phyloP scores from a whole-genome alignment of 1,139 yeast species.

The Zygosaccharomyces sapae region DNA sequence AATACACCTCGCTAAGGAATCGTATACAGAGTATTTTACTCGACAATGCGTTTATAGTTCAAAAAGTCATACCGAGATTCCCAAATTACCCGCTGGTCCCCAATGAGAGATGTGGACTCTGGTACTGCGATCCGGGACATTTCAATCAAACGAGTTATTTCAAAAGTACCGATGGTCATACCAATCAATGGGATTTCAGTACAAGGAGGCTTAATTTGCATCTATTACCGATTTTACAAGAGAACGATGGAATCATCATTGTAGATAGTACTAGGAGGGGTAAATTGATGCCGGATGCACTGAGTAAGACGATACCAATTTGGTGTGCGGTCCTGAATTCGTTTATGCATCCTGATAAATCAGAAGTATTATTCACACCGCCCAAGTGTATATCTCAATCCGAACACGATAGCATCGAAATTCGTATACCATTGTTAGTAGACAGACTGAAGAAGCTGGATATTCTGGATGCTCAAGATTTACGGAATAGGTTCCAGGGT shows the following conservation, averaged over 20 bases:
- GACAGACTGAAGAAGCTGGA: slow-evolving; percentile 42
- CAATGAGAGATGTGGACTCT: slow-evolving; percentile 82
- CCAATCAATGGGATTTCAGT: slow-evolving; percentile 73
- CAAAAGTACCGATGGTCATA: slow-evolving; percentile 90
- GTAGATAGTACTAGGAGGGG: slow-evolving; percentile 86
- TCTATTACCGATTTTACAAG: slow-evolving; percentile 47
- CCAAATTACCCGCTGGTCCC: slow-evolving; percentile 49
- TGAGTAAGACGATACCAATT: slow-evolving; percentile 80
- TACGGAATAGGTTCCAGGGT: slow-evolving; percentile 36
- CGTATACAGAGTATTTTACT: slow-evolving; percentile 65
- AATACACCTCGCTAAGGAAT: slow-evolving; percentile 54
- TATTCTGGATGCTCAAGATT: slow-evolving; percentile 37
- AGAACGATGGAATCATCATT: slow-evolving; percentile 49
- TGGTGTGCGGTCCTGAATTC: slow-evolving; percentile 83
- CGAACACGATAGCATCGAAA: slow-evolving; percentile 53
- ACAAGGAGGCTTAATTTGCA: slow-evolving; percentile 70
- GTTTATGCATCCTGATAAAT: slow-evolving; percentile 36
- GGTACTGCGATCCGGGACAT: slow-evolving; percentile 60
- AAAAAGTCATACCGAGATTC: slow-evolving; percentile 35
- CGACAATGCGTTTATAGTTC: slow-evolving; percentile 49
- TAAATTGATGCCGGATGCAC: slow-evolving; percentile 78
- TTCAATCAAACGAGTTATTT: slow-evolving; percentile 58
- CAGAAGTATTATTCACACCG: slow-evolving; percentile 47
- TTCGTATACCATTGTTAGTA: slow-evolving; percentile 49
- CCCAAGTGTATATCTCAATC: slow-evolving; percentile 50